Evolutionary conservation across 2,329 filamentous ascomycete genomes (phyloP), one percentile per base, ranked within the genome.

Genomic region (Blastomyces percursus): DNA sequence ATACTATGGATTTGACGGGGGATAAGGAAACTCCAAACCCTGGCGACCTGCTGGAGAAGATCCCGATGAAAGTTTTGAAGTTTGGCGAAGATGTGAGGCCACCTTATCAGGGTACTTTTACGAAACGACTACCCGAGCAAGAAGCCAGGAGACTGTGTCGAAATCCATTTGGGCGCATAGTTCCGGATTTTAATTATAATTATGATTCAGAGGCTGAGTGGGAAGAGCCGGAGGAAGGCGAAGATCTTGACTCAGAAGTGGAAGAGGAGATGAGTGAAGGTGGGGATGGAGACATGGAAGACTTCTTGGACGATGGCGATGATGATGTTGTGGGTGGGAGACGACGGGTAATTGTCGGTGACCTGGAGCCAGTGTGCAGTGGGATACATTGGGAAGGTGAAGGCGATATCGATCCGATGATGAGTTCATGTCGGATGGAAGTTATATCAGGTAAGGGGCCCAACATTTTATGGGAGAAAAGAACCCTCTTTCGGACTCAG

Each of bases 291-390:
- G 91, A 95, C 64, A 88, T 96, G 86, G 90, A 91, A 3, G 92
- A 86, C 21, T 96, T 96, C 70, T 79, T 96, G 1, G 92, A 96
- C 68, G 90, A 95, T 69, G 90, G 90, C 6, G 90, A 95, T 61
- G 90, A 94, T 74, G 69, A 73, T 8, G 70, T 82, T 77, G 64
- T 77, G 75, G 71, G 79, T 75, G 66, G 80, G 73, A 82, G 83
- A 79, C 78, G 83, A 72, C 74, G 86, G 76, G 74, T 82, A 7
- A 77, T 83, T 69, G 83, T 79, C 40, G 85, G 86, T 38, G 86
- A 90, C 66, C 81, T 95, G 69, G 84, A 92, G 70, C 90, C 91
- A 0, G 79, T 88, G 51, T 89, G 83, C 71, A 90, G 86, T 3
- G 94, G 93, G 0, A 77, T 97, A 11, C 94, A 88, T 71, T 99